These are phyloP conservation scores for Bombardia bombarda DNA, from an alignment of 495 filamentous ascomycete genomes.

Conservation along the genomic window DNA sequence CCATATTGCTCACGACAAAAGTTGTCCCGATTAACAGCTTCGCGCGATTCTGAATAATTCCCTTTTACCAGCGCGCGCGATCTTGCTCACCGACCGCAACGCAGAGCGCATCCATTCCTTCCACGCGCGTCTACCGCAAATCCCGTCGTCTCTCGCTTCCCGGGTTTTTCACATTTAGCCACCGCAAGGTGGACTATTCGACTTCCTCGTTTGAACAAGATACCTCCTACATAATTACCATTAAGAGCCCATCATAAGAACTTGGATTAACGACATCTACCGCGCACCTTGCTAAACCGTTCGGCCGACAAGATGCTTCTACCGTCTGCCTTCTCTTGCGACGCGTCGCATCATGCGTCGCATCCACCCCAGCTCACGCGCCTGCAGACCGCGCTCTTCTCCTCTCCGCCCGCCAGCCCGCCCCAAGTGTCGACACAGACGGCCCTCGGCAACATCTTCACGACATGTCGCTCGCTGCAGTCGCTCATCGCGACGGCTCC, in stretches of 20 bases:
- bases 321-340: conserved; percentile 64
- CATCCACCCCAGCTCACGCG: conserved; percentile 25
- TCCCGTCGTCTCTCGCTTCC: background rate
- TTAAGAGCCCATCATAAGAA: background rate
- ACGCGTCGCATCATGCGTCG: conserved; percentile 42
- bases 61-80: background rate
- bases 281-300: background rate
- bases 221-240: background rate
- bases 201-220: too few relatives aligned
- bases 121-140: conserved; percentile 11
- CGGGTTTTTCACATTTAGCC: conserved; percentile 8
- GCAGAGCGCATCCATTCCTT: background rate
- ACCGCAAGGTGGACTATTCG: background rate
- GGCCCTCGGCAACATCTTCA: conserved; percentile 52
- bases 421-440: conserved; percentile 46
- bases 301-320: conserved; percentile 48
- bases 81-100: background rate
- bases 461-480: conserved; percentile 64
- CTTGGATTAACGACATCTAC: background rate
- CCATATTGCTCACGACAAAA: too few relatives aligned
- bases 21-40: background rate
- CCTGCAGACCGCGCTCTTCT: conserved; percentile 51
- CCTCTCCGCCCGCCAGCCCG: conserved; percentile 55
- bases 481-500: conserved; percentile 47
- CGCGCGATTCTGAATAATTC: background rate